Evolutionary conservation across 805 yeast genomes (phyloP), one percentile per base, ranked within the genome.

Genomic region (Zygoascus tannicola): DNA sequence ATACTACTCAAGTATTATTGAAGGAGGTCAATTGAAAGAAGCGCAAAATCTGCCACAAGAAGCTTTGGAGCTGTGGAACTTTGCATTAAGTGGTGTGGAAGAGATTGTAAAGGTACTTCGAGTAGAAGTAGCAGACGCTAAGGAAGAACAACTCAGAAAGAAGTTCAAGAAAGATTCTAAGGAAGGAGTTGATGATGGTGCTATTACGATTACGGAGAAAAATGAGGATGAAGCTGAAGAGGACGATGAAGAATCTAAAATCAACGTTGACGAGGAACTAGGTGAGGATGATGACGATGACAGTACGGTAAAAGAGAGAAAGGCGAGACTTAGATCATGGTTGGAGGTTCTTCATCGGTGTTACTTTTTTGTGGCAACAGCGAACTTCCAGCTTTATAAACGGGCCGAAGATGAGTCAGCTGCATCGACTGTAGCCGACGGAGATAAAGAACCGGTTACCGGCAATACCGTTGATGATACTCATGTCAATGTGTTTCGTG

Each of bases 341-440:
- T 51, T 71, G 26, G 81, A 85, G 41, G 55, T 77, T 8, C 62
- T 85, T 14, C 97, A 92, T 58, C 79, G 88, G 41, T 71, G 81
- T 36, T 81, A 76, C 56, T 90, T 88, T 56, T 75, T 86, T 49
- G 66, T 83, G 21, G 97, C 85, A 0, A 76, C 87, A 1, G 75
- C 83, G 0, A 75, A 81, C 55, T 84, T 71, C 50, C 88, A 81
- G 52, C 56, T 68, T 28, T 67, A 68, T 36, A 56, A 64, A 10
- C 38, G 36, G 22, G 42, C 43, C 5, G 50, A 53, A 26, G 50
- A 45, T 1, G 47, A 45, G 30, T 39, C 44, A 4, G 37, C 32
- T 10, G 26, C 19, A n/a, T 32, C 12, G 14, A 22, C 32, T 5
- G 10, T 10, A 30, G 20, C 4, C 22, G 32, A 20, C 8, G 34